Percentiles rank a stretch among this genome's conserved stretches.
Evolutionary conservation across 148 eudicot genomes (phyloP).

Genomic region (Mesembryanthemum crystallinum): DNA sequence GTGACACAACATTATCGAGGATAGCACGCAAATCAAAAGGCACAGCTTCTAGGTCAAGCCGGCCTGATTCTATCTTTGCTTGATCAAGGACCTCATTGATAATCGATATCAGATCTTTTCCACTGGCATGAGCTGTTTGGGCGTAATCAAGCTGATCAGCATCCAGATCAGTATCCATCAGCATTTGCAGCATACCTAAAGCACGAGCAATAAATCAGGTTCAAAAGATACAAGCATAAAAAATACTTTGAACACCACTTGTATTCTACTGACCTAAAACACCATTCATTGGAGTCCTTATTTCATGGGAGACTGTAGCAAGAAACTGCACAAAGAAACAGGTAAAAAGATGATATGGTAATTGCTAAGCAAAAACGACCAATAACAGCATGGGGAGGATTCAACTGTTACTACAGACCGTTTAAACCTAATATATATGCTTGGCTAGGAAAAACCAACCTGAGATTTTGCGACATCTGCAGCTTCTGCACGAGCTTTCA

Average conservation of each 20-base stretch:
- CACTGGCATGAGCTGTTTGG: conserved; percentile 77
- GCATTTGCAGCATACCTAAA: conserved; percentile 91
- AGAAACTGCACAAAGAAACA: conserved; percentile 65
- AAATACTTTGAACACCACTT: not conserved
- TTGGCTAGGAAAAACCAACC: conserved; percentile 35
- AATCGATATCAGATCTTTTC: conserved; percentile 71
- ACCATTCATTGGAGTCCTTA: conserved; percentile 95
- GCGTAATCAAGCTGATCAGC: conserved; percentile 71
- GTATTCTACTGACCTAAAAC: conserved; percentile 63
- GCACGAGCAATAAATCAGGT: conserved; percentile 3
- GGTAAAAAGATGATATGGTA: not conserved
- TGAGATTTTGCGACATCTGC: conserved; percentile 95
- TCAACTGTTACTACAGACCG: not conserved
- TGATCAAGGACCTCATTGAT: conserved; percentile 92
- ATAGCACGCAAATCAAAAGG: conserved; percentile 72
- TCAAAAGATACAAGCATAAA: not conserved
- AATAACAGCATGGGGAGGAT: not conserved
- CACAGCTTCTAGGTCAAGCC: conserved; percentile 87
- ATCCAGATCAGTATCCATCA: conserved; percentile 79
- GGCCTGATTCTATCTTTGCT: conserved; percentile 96
- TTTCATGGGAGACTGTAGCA: conserved; percentile 95
- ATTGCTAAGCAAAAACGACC: conserved; percentile 27
- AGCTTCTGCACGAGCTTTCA: conserved; percentile 87
- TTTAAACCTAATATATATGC: not conserved
- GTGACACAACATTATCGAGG: conserved; percentile 76